Evolutionary conservation across 305 asterid species (phyloP).

Genomic region (Andrographis paniculata): DNA sequence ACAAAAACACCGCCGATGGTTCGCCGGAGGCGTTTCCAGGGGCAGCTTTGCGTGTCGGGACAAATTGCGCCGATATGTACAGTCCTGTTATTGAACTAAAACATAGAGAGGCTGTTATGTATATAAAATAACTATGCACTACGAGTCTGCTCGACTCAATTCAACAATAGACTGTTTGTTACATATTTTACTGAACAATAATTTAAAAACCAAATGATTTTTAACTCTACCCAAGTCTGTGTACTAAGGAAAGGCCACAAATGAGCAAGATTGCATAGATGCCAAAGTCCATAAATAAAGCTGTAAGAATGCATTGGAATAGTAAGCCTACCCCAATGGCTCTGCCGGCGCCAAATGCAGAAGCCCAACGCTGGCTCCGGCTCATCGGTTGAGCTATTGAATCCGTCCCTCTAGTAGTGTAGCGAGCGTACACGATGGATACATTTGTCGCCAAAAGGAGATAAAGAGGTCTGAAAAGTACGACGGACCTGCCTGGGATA

Average conservation of each 20-base stretch:
- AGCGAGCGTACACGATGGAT: constrained; percentile 38
- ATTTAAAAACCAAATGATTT: too few relatives aligned
- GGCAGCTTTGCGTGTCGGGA: constrained; percentile 34
- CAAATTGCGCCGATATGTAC: constrained; percentile 37
- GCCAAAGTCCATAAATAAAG: constrained; percentile 61
- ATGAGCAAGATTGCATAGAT: constrained; percentile 54
- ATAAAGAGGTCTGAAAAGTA: constrained; percentile 51
- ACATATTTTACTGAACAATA: too few relatives aligned
- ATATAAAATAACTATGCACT: too few relatives aligned
- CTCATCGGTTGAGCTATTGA: not conserved
- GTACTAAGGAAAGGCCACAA: constrained; percentile 46
- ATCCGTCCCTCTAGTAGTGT: too few relatives aligned
- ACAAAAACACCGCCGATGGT: constrained; percentile 27
- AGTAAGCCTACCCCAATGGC: constrained; percentile 46
- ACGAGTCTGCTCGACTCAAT: too few relatives aligned
- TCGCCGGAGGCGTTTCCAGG: constrained; percentile 35
- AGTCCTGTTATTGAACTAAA: constrained; percentile 35
- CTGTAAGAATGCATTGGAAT: constrained; percentile 37
- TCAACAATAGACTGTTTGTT: too few relatives aligned
- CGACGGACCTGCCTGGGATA: constrained; percentile 26
- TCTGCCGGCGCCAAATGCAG: constrained; percentile 27
- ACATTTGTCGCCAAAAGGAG: constrained; percentile 56
- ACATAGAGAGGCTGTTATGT: too few relatives aligned
- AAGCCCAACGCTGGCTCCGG: too few relatives aligned
- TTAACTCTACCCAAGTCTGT: not conserved